Conservation (phyloP, 2,329 filamentous ascomycete genomes). For the Fonsecaea pedrosoi region DNA sequence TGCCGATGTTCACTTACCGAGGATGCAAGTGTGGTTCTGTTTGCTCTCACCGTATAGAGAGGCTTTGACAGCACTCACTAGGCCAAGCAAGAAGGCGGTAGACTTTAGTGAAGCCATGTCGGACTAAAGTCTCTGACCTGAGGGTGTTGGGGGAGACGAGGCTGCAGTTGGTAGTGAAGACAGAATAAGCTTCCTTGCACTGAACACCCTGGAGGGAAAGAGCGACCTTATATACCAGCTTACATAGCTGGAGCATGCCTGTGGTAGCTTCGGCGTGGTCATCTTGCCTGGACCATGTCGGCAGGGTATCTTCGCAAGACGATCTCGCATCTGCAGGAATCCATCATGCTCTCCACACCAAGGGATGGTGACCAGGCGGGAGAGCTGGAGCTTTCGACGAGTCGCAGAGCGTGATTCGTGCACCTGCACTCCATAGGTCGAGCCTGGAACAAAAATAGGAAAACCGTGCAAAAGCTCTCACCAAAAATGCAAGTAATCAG, state of each 20-base stretch:
- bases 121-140: not conserved
- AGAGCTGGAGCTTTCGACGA: slow-evolving; percentile 21
- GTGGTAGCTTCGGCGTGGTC: slow-evolving; percentile 12
- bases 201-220: not conserved
- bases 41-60: slow-evolving; percentile 56
- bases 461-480: not conserved
- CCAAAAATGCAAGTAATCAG: not conserved
- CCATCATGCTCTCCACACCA: slow-evolving; percentile 14
- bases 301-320: not conserved
- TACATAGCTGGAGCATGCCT: slow-evolving; percentile 12
- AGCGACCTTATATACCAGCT: slow-evolving; percentile 4
- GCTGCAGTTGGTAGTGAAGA: not conserved
- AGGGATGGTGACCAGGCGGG: not conserved
- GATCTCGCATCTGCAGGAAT: slow-evolving; percentile 9
- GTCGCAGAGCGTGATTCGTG: slow-evolving; percentile 24
- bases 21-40: slow-evolving; percentile 64
- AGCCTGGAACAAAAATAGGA: slow-evolving; percentile 1
- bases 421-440: slow-evolving; percentile 22
- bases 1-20: slow-evolving; percentile 46
- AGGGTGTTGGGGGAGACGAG: not conserved
- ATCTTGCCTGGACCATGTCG: not conserved
- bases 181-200: not conserved
- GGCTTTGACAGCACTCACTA: slow-evolving; percentile 20
- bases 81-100: slow-evolving; percentile 19
- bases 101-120: slow-evolving; percentile 22